Conservation (phyloP, 495 filamentous ascomycete species). For the Aspergillus cavernicola region DNA sequence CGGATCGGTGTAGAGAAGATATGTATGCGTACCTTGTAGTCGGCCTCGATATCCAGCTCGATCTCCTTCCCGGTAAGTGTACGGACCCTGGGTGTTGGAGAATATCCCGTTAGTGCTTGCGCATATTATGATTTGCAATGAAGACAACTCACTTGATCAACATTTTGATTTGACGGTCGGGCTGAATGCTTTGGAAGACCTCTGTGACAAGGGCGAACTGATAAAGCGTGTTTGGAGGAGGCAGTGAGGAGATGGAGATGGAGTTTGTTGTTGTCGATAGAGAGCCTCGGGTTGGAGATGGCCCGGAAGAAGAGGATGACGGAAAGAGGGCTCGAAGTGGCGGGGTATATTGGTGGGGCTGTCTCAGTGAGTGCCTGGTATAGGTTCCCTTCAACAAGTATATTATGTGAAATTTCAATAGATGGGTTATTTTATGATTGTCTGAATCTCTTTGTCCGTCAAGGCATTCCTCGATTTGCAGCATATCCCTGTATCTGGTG, state of each 20-base stretch:
- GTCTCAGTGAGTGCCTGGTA: constrained; percentile 2
- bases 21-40: constrained; percentile 80
- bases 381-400: constrained; percentile 1
- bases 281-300: neutral
- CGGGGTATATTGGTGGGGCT: constrained; percentile 20
- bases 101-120: constrained; percentile 10
- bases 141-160: constrained; percentile 45
- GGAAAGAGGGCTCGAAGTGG: constrained; percentile 18
- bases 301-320: neutral
- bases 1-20: neutral
- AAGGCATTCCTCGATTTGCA: no score
- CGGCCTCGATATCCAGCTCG: constrained; percentile 90
- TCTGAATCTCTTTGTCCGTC: no score
- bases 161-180: constrained; percentile 30
- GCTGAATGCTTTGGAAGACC: neutral
- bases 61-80: constrained; percentile 99
- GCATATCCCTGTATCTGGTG: no score
- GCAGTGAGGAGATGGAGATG: constrained; percentile 24
- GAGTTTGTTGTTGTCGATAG: constrained; percentile 9
- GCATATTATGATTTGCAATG: neutral
- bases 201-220: neutral
- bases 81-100: constrained; percentile 67
- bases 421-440: no score
- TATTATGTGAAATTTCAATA: no score
- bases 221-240: constrained; percentile 2